Evolutionary conservation across 2,329 filamentous ascomycete species (phyloP), one percentile per base, ranked within the genome.

Genomic region (Amphichorda felina): DNA sequence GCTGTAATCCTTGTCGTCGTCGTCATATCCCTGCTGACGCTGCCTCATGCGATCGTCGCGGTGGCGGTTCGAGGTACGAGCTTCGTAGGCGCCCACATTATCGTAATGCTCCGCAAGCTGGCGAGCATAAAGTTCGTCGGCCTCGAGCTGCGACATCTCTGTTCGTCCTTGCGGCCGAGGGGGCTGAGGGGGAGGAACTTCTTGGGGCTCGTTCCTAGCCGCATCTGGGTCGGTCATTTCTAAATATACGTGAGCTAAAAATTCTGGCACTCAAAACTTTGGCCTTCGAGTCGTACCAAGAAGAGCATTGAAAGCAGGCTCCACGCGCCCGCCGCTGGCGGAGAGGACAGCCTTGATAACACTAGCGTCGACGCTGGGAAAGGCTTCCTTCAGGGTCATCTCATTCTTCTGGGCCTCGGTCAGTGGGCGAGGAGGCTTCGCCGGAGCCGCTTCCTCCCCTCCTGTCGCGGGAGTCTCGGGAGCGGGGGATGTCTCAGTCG

Each of bases 251-350:
- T 35, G n/a, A 27, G 22, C 16, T 16, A 17, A 15, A 24, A 33
- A 13, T 11, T 16, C 21, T 35, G 15, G 6, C 21, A 24, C 18
- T 6, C 10, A 9, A n/a, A 34, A 25, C 2, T 9, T 18, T 8
- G 10, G 24, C 15, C 25, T 25, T 21, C 26, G 22, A 29, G 22
- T 14, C 50, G 41, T 67, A 85, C 84, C 83, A 30, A 98, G 70
- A 30, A 98, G 70, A 25, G 91, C 91, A 61, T 95, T 91, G 63
- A 98, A 98, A 11, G 91, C 89, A 22, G 86, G 83, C 57, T 98
- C 91, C 33, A 96, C 79, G 50, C 81, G 77, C 40, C 88, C 89
- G 39, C 79, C 72, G 55, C 91, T 96, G 11, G 91, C 91, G 17
- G 74, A 70, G 43, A 98, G 63, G 1, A 98, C 82, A 21, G 91